Evolutionary conservation across 2,329 filamentous ascomycete species (phyloP), one percentile per base, ranked within the genome.

Genomic region (Colletotrichum aenigma): DNA sequence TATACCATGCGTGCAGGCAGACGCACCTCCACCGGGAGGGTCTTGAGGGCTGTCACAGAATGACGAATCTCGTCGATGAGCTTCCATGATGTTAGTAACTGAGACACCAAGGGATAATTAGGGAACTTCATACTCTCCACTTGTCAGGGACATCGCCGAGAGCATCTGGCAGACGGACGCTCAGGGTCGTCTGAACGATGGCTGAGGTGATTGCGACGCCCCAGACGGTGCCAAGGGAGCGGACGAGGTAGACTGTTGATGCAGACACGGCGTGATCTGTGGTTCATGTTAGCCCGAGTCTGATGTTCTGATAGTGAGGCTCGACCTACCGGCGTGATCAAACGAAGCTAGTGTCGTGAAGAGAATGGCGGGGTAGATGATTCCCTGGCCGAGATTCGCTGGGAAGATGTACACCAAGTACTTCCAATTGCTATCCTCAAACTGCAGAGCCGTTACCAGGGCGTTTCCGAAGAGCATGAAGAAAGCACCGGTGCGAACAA

Each of bases 321-420:
- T 24, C 6, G n/a, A 78, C 87, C 78, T 83, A 92, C 91, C 89
- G 38, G 88, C 84, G 78, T 93, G 91, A 12, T 91, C 90, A 78
- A 93, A 93, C 0, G 90, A 90, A 5, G 92, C 90, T 4, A 93
- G 83, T 18, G 90, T 91, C 0, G 91, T 93, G 78, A 93, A 93
- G 2, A 93, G 81, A 24, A 91, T 87, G 0, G 87, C 85, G 0
- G 91, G 91, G 65, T 91, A 92, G 24, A 89, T 85, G 34, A 93
- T 90, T 1, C 91, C 91, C 77, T 91, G 90, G 0, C 91, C 91
- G 4, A 93, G 81, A 77, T 90, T 92, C 15, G 89, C 88, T 0
- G 91, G 89, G 62, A 91, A 87, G 34, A 93, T 87, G 78, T 89
- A 91, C 3, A 90, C 79, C 78, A 89, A 86, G 68, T 92, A 92